Evolutionary conservation across 805 yeast species (phyloP).

Genomic region (Grigorovia jiainica): DNA sequence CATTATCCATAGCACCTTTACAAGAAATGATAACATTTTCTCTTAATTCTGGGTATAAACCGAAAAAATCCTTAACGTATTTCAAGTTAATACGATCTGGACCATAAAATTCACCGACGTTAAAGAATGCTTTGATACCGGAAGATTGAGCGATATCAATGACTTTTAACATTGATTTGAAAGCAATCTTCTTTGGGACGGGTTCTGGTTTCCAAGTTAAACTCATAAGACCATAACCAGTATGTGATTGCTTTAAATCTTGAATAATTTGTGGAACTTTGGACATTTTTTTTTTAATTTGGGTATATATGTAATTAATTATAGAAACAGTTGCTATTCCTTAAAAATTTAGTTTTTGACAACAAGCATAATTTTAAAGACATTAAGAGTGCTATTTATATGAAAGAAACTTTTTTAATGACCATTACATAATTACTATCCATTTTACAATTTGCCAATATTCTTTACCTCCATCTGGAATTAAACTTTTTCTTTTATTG

Average conservation of each 20-base stretch:
- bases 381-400: too few species aligned
- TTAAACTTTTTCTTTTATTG: too few species aligned
- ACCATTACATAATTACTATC: too few species aligned
- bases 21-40: slow-evolving; percentile 50
- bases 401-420: too few species aligned
- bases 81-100: slow-evolving; percentile 42
- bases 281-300: slow-evolving; percentile 9
- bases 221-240: slow-evolving; percentile 77
- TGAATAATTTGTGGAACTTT: slow-evolving; percentile 12
- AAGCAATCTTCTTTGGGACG: slow-evolving; percentile 42
- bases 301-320: too few species aligned
- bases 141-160: slow-evolving; percentile 30
- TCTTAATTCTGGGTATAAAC: slow-evolving; percentile 44
- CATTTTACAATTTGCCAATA: too few species aligned
- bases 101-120: slow-evolving; percentile 78
- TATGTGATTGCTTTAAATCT: slow-evolving; percentile 11
- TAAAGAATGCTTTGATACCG: slow-evolving; percentile 40
- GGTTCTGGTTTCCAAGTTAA: slow-evolving; percentile 62
- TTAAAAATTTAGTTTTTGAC: too few species aligned
- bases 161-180: slow-evolving; percentile 45
- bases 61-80: slow-evolving; percentile 48
- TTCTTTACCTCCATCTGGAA: too few species aligned
- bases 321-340: too few species aligned
- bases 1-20: slow-evolving; percentile 49
- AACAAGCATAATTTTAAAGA: too few species aligned